phyloP scores from a whole-genome alignment of 805 yeast species.

The Candida sphagnicola region DNA sequence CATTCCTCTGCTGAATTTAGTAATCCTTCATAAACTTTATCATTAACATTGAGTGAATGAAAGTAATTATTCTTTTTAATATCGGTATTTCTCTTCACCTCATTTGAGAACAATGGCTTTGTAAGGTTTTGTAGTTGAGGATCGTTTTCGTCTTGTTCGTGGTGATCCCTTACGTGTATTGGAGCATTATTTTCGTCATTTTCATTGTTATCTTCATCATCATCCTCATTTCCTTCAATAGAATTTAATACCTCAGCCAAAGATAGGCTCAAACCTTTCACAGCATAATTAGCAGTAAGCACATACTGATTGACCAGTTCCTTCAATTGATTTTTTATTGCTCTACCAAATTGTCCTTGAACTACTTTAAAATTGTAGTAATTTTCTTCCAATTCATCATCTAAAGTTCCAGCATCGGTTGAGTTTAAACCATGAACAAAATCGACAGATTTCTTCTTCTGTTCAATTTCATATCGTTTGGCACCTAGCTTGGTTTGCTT shows the following conservation, averaged over 20 bases:
- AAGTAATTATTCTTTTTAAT: not conserved
- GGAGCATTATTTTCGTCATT: not conserved
- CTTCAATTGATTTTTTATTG: conserved; percentile 43
- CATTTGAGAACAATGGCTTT: not conserved
- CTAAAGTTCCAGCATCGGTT: conserved; percentile 37
- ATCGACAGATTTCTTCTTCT: conserved; percentile 8
- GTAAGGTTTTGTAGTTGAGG: not conserved
- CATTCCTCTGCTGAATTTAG: conserved; percentile 3
- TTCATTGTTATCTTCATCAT: not conserved
- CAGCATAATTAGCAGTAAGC: conserved; percentile 4
- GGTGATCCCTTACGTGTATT: no score
- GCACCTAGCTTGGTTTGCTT: conserved; percentile 26
- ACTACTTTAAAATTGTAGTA: conserved; percentile 49
- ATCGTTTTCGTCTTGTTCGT: not conserved
- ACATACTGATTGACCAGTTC: conserved; percentile 14
- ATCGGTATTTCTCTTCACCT: not conserved
- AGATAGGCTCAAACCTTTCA: conserved; percentile 1
- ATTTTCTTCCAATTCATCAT: conserved; percentile 51
- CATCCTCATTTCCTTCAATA: conserved; percentile 1
- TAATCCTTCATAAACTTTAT: not conserved
- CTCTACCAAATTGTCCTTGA: conserved; percentile 46
- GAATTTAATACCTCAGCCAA: conserved; percentile 1
- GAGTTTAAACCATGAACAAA: conserved; percentile 37
- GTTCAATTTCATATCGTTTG: conserved; percentile 5
- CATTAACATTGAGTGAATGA: not conserved